Percentiles rank a stretch among this genome's conserved stretches.
Conservation (phyloP, 805 yeast species). For the Henningerozyma blattae region DNA sequence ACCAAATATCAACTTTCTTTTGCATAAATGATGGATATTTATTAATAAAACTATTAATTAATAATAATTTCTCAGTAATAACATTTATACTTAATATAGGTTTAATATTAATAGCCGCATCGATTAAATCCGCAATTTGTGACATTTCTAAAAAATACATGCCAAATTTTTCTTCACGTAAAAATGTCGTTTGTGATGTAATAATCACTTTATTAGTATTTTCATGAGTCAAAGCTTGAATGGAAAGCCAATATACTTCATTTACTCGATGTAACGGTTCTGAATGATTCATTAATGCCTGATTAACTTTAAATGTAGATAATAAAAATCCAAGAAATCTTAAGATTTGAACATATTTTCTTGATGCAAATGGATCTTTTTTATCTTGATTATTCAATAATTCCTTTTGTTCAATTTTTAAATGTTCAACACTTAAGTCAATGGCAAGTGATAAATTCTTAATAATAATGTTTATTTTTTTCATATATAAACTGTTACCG, state of each 20-base stretch:
- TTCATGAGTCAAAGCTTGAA: constrained; percentile 11
- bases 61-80: constrained; percentile 14
- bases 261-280: neutral
- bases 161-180: constrained; percentile 19
- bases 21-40: constrained; percentile 17
- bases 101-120: constrained; percentile 9
- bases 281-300: constrained; percentile 6
- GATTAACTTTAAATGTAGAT: constrained; percentile 15
- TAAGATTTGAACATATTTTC: constrained; percentile 22
- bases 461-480: constrained; percentile 10
- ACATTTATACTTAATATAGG: constrained; percentile 18
- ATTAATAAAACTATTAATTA: constrained; percentile 12
- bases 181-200: constrained; percentile 14
- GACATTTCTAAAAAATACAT: constrained; percentile 5
- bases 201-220: constrained; percentile 19
- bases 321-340: constrained; percentile 14
- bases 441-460: constrained; percentile 9
- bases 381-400: constrained; percentile 6
- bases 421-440: constrained; percentile 8
- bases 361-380: constrained; percentile 19
- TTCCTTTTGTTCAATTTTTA: constrained; percentile 9
- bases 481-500: constrained; percentile 6
- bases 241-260: constrained; percentile 7
- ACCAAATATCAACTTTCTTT: constrained; percentile 11
- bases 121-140: constrained; percentile 9